phyloP scores from a whole-genome alignment of 2,329 filamentous ascomycete genomes.

The Apiospora aurea region DNA sequence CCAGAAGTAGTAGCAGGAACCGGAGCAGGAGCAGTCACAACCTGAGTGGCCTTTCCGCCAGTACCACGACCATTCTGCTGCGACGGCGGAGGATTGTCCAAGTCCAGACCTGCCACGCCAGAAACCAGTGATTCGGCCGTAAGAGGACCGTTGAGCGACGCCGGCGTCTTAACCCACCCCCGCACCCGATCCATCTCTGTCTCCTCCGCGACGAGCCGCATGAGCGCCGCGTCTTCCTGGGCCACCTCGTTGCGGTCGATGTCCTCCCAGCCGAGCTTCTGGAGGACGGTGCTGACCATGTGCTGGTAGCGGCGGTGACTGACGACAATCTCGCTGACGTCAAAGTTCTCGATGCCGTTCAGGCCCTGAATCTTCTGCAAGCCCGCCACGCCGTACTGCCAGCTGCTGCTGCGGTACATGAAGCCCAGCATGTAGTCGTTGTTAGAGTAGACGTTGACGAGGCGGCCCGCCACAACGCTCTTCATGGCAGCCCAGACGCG shows the following conservation, averaged over 20 bases:
- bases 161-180: not conserved
- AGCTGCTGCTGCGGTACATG: slow-evolving; percentile 81
- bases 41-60: not conserved
- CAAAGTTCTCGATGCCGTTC: slow-evolving; percentile 70
- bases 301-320: slow-evolving; percentile 76
- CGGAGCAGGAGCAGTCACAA: not conserved
- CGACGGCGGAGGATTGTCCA: not conserved
- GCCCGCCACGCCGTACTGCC: slow-evolving; percentile 85
- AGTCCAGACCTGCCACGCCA: not conserved
- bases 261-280: slow-evolving; percentile 73
- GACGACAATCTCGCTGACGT: slow-evolving; percentile 69
- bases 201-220: slow-evolving; percentile 37
- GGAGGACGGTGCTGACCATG: slow-evolving; percentile 70
- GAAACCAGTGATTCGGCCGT: not conserved
- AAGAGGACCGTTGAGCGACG: not conserved
- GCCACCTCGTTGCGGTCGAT: slow-evolving; percentile 52
- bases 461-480: slow-evolving; percentile 78
- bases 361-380: slow-evolving; percentile 77
- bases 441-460: slow-evolving; percentile 90
- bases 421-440: slow-evolving; percentile 91
- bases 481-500: slow-evolving; percentile 80
- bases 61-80: not conserved
- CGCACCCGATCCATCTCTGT: slow-evolving; percentile 30
- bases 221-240: slow-evolving; percentile 42
- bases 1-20: not conserved